Evolutionary conservation across 2,329 filamentous ascomycete species (phyloP).

Genomic region (Fusarium domesticum): DNA sequence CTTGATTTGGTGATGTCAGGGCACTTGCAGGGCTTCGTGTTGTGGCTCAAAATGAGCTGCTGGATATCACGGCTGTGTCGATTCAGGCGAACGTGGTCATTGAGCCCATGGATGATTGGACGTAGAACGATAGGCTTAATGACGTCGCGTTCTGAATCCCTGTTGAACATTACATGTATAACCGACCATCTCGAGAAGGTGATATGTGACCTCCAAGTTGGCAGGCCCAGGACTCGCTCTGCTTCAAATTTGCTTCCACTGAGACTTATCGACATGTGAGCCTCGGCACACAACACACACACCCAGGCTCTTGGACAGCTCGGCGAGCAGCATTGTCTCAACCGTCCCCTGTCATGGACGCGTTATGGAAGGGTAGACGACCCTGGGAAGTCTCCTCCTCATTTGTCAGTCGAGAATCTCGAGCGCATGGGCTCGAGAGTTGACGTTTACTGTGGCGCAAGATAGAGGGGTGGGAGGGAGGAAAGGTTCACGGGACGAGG

Average conservation of each 20-base stretch:
- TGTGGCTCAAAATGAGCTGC: not conserved
- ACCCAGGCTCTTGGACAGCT: not conserved
- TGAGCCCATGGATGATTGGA: not conserved
- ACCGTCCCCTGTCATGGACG: not conserved
- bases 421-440: not conserved
- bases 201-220: not conserved
- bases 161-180: not conserved
- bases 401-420: not conserved
- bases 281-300: not conserved
- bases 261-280: not conserved
- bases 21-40: not conserved
- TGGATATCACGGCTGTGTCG: not conserved
- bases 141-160: not conserved
- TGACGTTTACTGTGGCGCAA: not conserved
- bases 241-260: not conserved
- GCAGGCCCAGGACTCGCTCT: not conserved
- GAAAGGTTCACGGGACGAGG: not conserved
- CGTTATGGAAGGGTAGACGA: not conserved
- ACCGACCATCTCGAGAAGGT: not conserved
- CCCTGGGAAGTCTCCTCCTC: not conserved
- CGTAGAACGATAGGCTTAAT: not conserved
- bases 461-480: not conserved
- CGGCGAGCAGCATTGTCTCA: not conserved
- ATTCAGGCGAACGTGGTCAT: not conserved
- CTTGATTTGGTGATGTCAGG: not conserved